These are phyloP conservation scores for Andrographis paniculata DNA, from an alignment of 305 asterid genomes.

Conservation along the genomic window DNA sequence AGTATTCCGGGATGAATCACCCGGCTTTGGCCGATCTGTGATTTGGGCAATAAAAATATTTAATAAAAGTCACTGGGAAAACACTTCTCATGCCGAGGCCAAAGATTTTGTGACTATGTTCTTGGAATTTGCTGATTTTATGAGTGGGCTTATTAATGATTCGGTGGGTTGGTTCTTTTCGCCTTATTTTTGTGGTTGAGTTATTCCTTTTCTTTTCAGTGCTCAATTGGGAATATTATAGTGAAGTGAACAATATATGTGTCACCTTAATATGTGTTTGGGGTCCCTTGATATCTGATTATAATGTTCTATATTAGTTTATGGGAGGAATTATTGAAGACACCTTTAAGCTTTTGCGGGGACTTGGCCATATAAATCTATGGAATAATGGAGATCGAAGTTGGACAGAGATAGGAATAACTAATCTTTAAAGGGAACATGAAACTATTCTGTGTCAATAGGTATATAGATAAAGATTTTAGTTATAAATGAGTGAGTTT, in stretches of 20 bases:
- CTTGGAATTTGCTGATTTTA: conserved; percentile 14
- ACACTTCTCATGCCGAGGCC: conserved; percentile 20
- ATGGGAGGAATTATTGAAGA: conserved; percentile 23
- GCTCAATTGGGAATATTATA: conserved; percentile 27
- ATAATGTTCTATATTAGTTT: conserved; percentile 25
- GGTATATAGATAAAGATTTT: too few relatives aligned
- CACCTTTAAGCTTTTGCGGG: conserved; percentile 25
- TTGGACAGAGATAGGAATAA: conserved; percentile 21
- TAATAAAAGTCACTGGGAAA: background rate
- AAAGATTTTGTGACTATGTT: conserved; percentile 18
- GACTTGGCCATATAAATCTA: conserved; percentile 22
- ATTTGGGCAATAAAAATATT: conserved; percentile 5
- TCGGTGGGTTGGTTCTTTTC: conserved; percentile 30
- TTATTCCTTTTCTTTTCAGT: conserved; percentile 18
- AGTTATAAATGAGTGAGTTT: conserved; percentile 2
- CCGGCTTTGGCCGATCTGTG: conserved; percentile 3
- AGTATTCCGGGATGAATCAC: conserved; percentile 5
- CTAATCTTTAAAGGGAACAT: conserved; percentile 19
- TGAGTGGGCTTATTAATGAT: conserved; percentile 30
- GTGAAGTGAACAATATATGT: conserved; percentile 25
- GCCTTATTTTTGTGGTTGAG: conserved; percentile 24
- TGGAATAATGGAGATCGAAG: conserved; percentile 24
- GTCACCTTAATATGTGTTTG: conserved; percentile 20
- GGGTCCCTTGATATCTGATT: conserved; percentile 37
- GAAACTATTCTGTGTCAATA: conserved; percentile 24